Base-by-base conservation (phyloP, 2,329 filamentous ascomycete species). In the Apiospora pterosperma region DNA sequence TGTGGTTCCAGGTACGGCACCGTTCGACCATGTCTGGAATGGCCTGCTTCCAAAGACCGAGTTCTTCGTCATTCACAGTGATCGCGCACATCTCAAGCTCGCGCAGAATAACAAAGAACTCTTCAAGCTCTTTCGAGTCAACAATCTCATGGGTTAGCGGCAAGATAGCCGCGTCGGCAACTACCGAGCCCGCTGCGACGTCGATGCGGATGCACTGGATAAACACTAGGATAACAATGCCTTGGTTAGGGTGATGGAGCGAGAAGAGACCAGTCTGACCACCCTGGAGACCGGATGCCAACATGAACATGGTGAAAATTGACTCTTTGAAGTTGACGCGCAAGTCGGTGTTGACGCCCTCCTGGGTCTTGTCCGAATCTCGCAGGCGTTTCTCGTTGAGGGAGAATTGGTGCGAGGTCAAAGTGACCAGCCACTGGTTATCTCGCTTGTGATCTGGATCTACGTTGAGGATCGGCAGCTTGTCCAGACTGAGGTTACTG, bases 11-110 rank as follows among this genome's bases (percentile, higher is more conserved):
- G 4, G 78, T 81, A n/a, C 83, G 78, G 66, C 81, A 83, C 36
- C 83, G 76, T 72, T 85, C 83, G 1, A 72, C 81, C 59, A 83
- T 66, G 0, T 79, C 76, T 0, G 82, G 81, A 3, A 85, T 70
- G 1, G 72, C 63, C 41, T 73, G 76, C 69, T 83, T 83, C 83
- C 82, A 85, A 11, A 83, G 74, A 1, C 83, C 73, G 3, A 92
- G 76, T 41, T 91, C 90, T n/a, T 80, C 83, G 12, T 86, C 84
- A 34, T 82, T 75, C 5, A 84, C 78, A 0, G 62, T 71, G n/a
- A 80, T 68, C 12, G 71, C 75, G 67, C 75, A 75, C 63, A 77
- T 74, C 58, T 80, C 75, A 0, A 81, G 70, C 11, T 73, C 71
- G 16, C 75, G 72, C 1, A 80, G 66, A 1, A 79, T 41, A 4